Evolutionary conservation across 257 asterid species (phyloP).

Genomic region (Penstemon davidsonii): DNA sequence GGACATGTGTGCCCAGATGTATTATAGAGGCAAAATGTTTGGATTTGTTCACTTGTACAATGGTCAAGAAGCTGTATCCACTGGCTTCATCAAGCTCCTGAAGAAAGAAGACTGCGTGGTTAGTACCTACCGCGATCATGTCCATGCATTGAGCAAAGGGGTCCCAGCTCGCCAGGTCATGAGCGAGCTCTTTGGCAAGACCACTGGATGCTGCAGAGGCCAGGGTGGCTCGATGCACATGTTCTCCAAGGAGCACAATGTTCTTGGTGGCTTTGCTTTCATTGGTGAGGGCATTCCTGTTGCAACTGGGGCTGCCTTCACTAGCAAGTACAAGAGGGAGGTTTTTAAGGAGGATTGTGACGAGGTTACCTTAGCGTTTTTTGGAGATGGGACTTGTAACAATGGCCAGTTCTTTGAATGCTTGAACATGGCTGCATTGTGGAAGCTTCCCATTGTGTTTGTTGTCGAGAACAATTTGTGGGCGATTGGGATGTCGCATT

Average conservation of each 20-base stretch:
- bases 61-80: slow-evolving; percentile 97
- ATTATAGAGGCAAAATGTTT: slow-evolving; percentile 97
- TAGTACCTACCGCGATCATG: slow-evolving; percentile 94
- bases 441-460: slow-evolving; percentile 93
- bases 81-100: slow-evolving; percentile 92
- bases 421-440: slow-evolving; percentile 95
- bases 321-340: slow-evolving; percentile 82
- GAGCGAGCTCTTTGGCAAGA: slow-evolving; percentile 98
- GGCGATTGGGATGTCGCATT: slow-evolving; percentile 99
- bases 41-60: slow-evolving; percentile 95
- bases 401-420: slow-evolving; percentile 97
- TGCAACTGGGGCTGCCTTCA: slow-evolving; percentile 95
- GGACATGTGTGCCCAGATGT: slow-evolving; percentile 99
- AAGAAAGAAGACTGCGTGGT: slow-evolving; percentile 81
- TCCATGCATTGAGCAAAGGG: slow-evolving; percentile 96
- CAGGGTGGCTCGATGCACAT: slow-evolving; percentile 99
- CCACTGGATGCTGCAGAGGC: slow-evolving; percentile 98
- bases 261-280: slow-evolving; percentile 94
- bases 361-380: slow-evolving; percentile 86
- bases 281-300: slow-evolving; percentile 97
- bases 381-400: slow-evolving; percentile 96
- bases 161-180: slow-evolving; percentile 91
- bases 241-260: slow-evolving; percentile 96
- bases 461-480: slow-evolving; percentile 98
- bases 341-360: slow-evolving; percentile 85